These are phyloP conservation scores for Ogataea degrootiae DNA, from an alignment of 805 yeast genomes.

Conservation along the genomic window DNA sequence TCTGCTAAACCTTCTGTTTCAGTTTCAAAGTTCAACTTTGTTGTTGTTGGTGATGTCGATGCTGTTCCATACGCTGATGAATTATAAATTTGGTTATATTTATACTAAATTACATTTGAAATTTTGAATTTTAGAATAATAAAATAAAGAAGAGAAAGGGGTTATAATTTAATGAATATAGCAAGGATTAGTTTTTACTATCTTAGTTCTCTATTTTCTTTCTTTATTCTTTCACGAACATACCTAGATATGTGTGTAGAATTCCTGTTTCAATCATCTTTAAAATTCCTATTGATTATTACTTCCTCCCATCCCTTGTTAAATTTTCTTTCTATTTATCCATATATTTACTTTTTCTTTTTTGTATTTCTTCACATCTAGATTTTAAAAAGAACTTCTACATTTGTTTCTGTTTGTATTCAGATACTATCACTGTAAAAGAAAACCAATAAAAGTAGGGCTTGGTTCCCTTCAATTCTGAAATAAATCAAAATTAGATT, in stretches of 20 bases:
- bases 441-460: too few relatives aligned
- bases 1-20: constrained; percentile 34
- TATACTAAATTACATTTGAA: too few relatives aligned
- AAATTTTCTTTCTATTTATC: too few relatives aligned
- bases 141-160: too few relatives aligned
- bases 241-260: too few relatives aligned
- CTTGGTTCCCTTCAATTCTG: too few relatives aligned
- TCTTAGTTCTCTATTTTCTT: neutral
- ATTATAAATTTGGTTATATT: constrained; percentile 42
- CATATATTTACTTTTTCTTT: neutral
- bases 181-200: neutral
- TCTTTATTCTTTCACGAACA: neutral
- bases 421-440: too few relatives aligned
- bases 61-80: constrained; percentile 87
- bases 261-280: neutral
- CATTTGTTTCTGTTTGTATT: too few relatives aligned
- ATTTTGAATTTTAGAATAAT: too few relatives aligned
- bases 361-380: neutral
- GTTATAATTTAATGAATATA: too few relatives aligned
- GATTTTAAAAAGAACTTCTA: neutral
- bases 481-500: too few relatives aligned
- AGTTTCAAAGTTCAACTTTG: constrained; percentile 58
- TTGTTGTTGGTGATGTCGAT: constrained; percentile 81
- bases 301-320: too few relatives aligned
- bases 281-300: neutral